Base-by-base conservation (phyloP, 306 rosid genomes). In the Glycine tomentella region DNA sequence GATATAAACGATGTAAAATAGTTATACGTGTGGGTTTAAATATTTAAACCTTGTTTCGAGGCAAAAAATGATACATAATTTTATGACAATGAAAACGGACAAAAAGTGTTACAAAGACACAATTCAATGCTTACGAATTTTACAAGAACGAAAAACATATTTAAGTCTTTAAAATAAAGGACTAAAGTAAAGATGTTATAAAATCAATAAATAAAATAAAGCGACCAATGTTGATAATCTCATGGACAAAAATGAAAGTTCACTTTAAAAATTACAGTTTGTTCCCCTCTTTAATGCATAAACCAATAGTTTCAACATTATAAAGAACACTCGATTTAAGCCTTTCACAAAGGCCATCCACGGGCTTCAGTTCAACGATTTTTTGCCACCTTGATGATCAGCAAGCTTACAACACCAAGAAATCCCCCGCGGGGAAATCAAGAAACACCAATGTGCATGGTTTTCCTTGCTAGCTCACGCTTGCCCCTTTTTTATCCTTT, bases 331-430 rank as follows among this genome's bases (percentile, higher is more conserved):
- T 67, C 1, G 4, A 38, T 38, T 25, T 5, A 17, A 58, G 45
- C 44, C 80, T 66, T 16, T 57, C 73, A 44, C 31, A 49, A 33
- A 50, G 44, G 31, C 31, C 31, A 25, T 25, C 2, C 31, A 25
- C 31, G 1, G 31, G 65, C 31, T 74, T 25, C 42, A 31, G 55
- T 72, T 51, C 44, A 64, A 69, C 33, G 12, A 82, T 7, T 69
- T 48, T 58, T 49, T 48, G 14, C 50, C 81, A 38, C 15, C 59
- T 13, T 11, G 69, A 77, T 51, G 50, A 20, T 61, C 78, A 77
- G 36, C 44, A 63, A 82, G 45, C 69, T 25, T 70, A 49, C 78
- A 71, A 46, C 15, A 61, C 42, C 77, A 46, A 62, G 66, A 68
- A 51, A 12, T 53, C 0, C 6, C 13, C 52, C 45, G 12, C 51